Percentiles rank a stretch among this genome's conserved stretches.
phyloP scores from a whole-genome alignment of 768 basidiomycete species.

The Mycena rosella region DNA sequence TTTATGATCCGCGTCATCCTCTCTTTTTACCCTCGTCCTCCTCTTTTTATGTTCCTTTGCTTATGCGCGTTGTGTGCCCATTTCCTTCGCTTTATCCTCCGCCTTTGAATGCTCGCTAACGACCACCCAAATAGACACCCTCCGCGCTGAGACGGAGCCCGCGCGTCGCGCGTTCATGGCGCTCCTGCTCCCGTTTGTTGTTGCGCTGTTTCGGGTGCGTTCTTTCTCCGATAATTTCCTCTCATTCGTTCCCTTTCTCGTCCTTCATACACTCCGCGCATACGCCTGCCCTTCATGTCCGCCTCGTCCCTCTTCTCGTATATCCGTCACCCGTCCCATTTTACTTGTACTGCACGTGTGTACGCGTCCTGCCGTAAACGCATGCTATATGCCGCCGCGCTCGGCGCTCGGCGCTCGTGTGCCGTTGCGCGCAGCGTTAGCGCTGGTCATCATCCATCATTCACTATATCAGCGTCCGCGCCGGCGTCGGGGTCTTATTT shows the following conservation, averaged over 20 bases:
- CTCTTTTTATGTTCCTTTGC: background rate
- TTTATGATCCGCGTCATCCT: too few relatives aligned
- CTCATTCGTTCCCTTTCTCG: background rate
- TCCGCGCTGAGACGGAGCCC: constrained; percentile 26
- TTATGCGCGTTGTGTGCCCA: too few relatives aligned
- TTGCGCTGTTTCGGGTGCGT: constrained; percentile 33
- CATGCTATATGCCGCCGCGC: too few relatives aligned
- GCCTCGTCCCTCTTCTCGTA: background rate
- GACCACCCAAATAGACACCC: constrained; percentile 12
- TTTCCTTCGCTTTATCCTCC: background rate
- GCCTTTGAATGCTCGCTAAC: background rate
- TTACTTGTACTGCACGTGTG: too few relatives aligned
- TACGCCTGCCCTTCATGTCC: too few relatives aligned
- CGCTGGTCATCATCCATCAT: too few relatives aligned
- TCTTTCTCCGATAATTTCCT: background rate
- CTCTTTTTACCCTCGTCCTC: background rate
- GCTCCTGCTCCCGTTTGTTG: constrained; percentile 28
- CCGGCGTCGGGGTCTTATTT: too few relatives aligned
- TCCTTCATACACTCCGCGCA: too few relatives aligned
- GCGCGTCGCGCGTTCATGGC: constrained; percentile 18
- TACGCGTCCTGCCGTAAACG: too few relatives aligned
- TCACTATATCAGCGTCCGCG: too few relatives aligned
- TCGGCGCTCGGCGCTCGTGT: too few relatives aligned
- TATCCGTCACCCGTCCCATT: background rate
- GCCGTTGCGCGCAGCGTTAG: too few relatives aligned